Base-by-base conservation (phyloP, 805 yeast species). In the Lipomyces sp. region DNA sequence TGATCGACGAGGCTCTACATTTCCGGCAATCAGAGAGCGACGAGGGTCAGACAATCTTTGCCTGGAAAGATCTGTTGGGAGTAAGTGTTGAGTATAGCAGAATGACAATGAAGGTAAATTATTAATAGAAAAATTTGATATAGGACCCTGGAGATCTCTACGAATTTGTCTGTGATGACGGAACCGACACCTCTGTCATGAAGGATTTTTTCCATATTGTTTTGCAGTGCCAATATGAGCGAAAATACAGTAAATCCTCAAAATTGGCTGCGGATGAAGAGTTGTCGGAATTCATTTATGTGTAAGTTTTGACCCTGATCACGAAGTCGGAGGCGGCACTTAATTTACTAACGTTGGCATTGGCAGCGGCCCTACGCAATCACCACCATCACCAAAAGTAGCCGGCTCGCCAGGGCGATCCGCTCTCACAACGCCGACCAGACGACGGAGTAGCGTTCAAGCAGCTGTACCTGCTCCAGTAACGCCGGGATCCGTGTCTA, bases 41-140 rank as follows among this genome's bases (percentile, higher is more conserved):
- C 53, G 84, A 85, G 48, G 90, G 88, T 0, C 79, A 83, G 3
- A 78, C 81, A 51, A 86, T 87, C 1, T 83, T 94, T 34, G 81
- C 88, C 0, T 94, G 98, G 98, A 82, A 79, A 13, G 97, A 95
- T 76, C 75, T 86, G 48, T 87, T 86, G 55, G 97, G 97, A n/a
- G 69, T 65, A 57, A 33, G 69, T 61, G 2, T 10, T 33, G 1
- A 6, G 8, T 42, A 13, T 3, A 18, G 48, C n/a, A n/a, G 24
- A 18, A 35, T 50, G 15, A 6, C 2, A 11, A 42, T 32, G 15
- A 34, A n/a, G n/a, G 8, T 39, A 30, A 24, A 24, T 24, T 24
- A 1, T 59, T 63, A 50, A 64, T 58, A 24, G 1, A 24, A 45
- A n/a, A n/a, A n/a, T 30, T 55, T 18, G 32, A 18, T 37, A 11